Base-by-base conservation (phyloP, 2,329 filamentous ascomycete species). In the Nothophoma quercina region DNA sequence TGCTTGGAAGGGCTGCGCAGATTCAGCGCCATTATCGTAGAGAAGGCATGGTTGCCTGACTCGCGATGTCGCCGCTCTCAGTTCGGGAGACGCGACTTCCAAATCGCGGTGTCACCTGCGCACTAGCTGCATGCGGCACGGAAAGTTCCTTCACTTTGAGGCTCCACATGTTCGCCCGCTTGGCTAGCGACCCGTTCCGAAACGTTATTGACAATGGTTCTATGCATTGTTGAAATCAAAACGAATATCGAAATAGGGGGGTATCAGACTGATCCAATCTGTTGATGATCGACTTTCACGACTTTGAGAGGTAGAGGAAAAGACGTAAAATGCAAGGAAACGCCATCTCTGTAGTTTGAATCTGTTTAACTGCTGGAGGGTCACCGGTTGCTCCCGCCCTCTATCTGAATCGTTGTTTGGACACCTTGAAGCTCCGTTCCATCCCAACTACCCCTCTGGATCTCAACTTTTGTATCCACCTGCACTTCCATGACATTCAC, bases 1-100 rank as follows among this genome's bases (percentile, higher is more conserved):
- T 80, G 77, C 54, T 77, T 77, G 5, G 77, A 77, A 30, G 74
- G 64, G 46, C 69, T 76, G 63, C 71, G 73, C 44, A 68, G 60
- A 58, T 73, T 72, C 61, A 81, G 63, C 18, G 60, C 67, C 70
- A 73, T 74, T 56, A 51, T 59, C 22, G 60, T 51, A 28, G 41
- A 39, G 16, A 33, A 26, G 6, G 12, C 50, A 53, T 43, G 40
- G 16, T 33, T 30, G 44, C 47, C 49, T 28, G 30, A 26, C 22
- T 28, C 33, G 30, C 30, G 39, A 23, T 40, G 33, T 45, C 26
- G 46, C 34, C 46, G 26, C 36, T 22, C 23, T 34, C 38, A 51
- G 45, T 19, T 34, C 5, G 34, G 28, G 21, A 32, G 30, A 52
- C 56, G 57, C 57, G 54, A 38, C 42, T 30, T 40, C 42, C 35